A percentile compares a stretch with the other conserved stretches of the same genome.
phyloP scores from a whole-genome alignment of 441 rosid genomes.

The Mallotus japonicus region DNA sequence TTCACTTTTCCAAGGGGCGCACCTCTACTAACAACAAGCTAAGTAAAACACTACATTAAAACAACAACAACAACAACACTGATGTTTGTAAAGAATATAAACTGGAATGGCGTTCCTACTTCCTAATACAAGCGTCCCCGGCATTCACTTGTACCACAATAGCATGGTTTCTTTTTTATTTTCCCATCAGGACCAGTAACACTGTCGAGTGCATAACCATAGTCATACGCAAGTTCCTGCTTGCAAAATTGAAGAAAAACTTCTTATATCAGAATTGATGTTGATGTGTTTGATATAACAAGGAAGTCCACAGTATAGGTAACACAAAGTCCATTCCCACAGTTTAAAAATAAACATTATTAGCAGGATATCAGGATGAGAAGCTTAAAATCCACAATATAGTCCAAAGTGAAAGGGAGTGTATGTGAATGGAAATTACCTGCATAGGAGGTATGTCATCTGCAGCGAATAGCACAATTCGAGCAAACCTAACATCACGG shows the following conservation, averaged over 20 bases:
- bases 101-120: conserved; percentile 23
- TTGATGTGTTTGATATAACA: background rate
- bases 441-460: conserved; percentile 46
- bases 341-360: background rate
- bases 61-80: background rate
- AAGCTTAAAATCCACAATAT: background rate
- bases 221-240: conserved; percentile 81
- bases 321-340: background rate
- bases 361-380: background rate
- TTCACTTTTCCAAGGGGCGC: background rate
- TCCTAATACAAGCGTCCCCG: conserved; percentile 61
- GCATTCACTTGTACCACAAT: conserved; percentile 69
- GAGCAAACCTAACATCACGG: conserved; percentile 45
- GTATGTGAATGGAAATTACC: conserved; percentile 21
- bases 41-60: background rate
- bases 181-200: conserved; percentile 74
- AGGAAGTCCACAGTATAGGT: background rate
- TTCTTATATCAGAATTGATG: conserved; percentile 1
- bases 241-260: conserved; percentile 8
- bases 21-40: background rate
- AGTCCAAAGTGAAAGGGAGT: background rate
- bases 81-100: background rate
- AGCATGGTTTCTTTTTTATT: conserved; percentile 56
- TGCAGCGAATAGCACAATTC: conserved; percentile 47
- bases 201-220: conserved; percentile 70